A percentile compares a stretch with the other conserved stretches of the same genome.
These are phyloP conservation scores for Aureobasidium namibiae DNA, from an alignment of 2,329 filamentous ascomycete species.

Conservation along the genomic window DNA sequence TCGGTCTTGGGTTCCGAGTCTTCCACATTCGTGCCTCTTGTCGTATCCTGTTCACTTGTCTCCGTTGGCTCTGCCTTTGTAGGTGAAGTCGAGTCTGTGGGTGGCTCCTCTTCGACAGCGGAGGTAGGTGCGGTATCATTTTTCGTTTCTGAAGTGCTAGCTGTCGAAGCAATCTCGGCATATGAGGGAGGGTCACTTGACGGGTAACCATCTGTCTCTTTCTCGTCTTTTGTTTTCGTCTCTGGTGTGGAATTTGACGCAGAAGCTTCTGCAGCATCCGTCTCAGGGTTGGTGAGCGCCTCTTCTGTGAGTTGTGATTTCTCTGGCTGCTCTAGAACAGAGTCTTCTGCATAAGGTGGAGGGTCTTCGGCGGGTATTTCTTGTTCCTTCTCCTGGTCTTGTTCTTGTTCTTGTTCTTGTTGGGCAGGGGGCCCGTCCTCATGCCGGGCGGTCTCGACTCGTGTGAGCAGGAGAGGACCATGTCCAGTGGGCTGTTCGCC, in stretches of 20 bases:
- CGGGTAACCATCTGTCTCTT: neutral
- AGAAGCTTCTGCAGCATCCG: neutral
- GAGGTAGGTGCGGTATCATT: neutral
- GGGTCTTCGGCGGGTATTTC: neutral
- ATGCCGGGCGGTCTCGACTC: slow-evolving; percentile 1
- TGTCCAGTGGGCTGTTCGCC: slow-evolving; percentile 3
- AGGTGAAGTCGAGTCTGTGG: neutral
- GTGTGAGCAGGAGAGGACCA: neutral
- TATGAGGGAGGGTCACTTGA: neutral
- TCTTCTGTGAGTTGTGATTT: neutral
- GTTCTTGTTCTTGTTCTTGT: neutral
- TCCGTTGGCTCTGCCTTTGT: neutral
- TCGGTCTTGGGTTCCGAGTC: neutral
- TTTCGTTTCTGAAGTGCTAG: neutral
- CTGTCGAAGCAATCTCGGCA: neutral
- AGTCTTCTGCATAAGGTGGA: neutral
- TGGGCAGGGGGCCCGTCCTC: neutral
- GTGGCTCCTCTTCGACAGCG: neutral
- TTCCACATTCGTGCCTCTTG: neutral
- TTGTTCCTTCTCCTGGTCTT: neutral
- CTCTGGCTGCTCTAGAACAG: slow-evolving; percentile 23
- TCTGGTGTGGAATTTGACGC: neutral
- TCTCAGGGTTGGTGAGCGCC: neutral
- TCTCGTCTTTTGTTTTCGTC: neutral
- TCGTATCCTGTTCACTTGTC: neutral